Conservation (phyloP, 2,329 filamentous ascomycete genomes). For the Aspergillus alliaceus region DNA sequence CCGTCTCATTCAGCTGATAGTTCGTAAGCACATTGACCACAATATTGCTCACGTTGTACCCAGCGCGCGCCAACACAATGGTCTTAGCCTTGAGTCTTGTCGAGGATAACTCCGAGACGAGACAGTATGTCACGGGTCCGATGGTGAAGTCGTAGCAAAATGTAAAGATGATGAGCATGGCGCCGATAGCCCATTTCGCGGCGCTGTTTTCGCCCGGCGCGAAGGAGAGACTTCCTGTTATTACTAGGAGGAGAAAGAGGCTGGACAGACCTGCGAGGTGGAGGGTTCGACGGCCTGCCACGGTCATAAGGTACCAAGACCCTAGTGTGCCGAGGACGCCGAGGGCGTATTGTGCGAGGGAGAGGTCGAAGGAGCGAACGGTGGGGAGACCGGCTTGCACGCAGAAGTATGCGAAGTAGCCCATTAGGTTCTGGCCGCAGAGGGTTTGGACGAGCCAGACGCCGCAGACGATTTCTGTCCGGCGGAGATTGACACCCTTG, state of each 20-base stretch:
- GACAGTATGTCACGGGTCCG: conserved; percentile 54
- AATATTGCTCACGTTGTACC: conserved; percentile 53
- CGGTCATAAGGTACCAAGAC: conserved; percentile 50
- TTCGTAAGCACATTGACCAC: conserved; percentile 64
- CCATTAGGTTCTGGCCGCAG: conserved; percentile 60
- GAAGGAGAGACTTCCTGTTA: conserved; percentile 29
- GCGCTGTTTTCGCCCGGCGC: conserved; percentile 25
- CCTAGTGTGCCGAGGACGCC: conserved; percentile 52
- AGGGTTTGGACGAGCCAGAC: conserved; percentile 63
- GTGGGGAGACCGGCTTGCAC: conserved; percentile 47
- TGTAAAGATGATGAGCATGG: conserved; percentile 53
- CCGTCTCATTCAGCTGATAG: conserved; percentile 20
- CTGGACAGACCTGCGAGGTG: conserved; percentile 32
- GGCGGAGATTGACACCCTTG: conserved; percentile 71
- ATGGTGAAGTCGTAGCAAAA: conserved; percentile 57
- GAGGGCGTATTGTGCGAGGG: conserved; percentile 61
- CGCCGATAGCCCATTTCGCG: conserved; percentile 42
- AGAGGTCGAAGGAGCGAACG: conserved; percentile 37
- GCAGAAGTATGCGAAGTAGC: conserved; percentile 59
- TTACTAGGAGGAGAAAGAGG: conserved; percentile 28
- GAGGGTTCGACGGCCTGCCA: conserved; percentile 41
- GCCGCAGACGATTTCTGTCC: conserved; percentile 68
- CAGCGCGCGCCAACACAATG: conserved; percentile 52
- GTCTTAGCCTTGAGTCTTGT: conserved; percentile 57
- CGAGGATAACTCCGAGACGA: conserved; percentile 56